Percentiles rank a stretch among this genome's conserved stretches.
Conservation (phyloP, 2,329 filamentous ascomycete species). For the Fusarium devonianum region DNA sequence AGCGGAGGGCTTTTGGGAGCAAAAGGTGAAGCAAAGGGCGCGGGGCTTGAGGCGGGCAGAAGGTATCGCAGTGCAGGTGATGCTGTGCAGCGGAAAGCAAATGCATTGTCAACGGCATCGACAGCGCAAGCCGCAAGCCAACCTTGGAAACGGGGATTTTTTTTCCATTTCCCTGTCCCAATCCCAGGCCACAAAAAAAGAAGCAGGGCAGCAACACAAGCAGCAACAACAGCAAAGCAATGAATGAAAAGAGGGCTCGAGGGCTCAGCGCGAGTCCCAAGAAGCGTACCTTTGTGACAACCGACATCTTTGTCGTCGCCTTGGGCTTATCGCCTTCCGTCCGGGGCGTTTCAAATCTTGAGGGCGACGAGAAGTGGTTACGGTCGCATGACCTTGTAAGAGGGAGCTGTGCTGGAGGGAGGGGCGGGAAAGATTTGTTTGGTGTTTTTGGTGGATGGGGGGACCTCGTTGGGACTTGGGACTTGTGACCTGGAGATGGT, state of each 20-base stretch:
- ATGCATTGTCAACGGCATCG: constrained; percentile 21
- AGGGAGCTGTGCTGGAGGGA: constrained; percentile 28
- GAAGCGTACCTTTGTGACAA: constrained; percentile 64
- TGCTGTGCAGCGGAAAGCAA: not conserved
- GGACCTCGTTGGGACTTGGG: constrained; percentile 33
- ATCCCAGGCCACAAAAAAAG: constrained; percentile 13
- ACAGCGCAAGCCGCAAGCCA: no score
- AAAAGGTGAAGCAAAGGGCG: not conserved
- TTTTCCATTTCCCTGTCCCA: no score
- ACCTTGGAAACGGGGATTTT: no score
- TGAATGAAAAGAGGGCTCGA: no score
- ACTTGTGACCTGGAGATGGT: no score
- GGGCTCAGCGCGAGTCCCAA: no score
- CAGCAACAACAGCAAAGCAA: not conserved
- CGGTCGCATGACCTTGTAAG: constrained; percentile 51
- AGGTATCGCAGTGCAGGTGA: not conserved
- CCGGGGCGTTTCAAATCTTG: constrained; percentile 44
- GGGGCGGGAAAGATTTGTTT: constrained; percentile 29
- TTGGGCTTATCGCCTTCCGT: constrained; percentile 59
- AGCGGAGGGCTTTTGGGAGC: not conserved
- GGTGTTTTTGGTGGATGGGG: constrained; percentile 31
- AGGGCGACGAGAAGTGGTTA: constrained; percentile 48
- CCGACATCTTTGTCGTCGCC: constrained; percentile 64
- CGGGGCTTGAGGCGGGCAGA: not conserved
- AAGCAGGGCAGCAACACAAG: constrained; percentile 1